Percentiles rank a stretch among this genome's conserved stretches.
phyloP scores from a whole-genome alignment of 768 basidiomycete genomes.

The Boletus vermiculosoides region DNA sequence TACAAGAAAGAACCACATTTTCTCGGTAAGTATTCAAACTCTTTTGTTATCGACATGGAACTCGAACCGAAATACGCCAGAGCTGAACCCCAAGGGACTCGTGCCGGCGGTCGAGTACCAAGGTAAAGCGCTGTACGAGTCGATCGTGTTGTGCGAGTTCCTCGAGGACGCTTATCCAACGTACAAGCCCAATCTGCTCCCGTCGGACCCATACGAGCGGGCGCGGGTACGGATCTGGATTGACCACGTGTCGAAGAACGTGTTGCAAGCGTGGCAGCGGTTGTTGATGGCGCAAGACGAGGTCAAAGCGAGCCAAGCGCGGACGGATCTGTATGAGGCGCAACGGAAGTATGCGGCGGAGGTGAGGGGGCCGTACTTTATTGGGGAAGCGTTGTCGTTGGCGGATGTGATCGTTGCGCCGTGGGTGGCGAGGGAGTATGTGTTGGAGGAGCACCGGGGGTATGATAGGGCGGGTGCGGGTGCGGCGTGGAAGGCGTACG shows the following conservation, averaged over 20 bases:
- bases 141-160: constrained; percentile 62
- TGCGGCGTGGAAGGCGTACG: constrained; percentile 45
- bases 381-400: constrained; percentile 51
- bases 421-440: constrained; percentile 50
- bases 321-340: constrained; percentile 38
- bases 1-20: constrained; percentile 66
- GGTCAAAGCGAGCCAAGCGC: constrained; percentile 36
- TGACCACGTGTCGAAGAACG: constrained; percentile 51
- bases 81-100: constrained; percentile 68
- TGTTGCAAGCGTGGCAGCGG: constrained; percentile 53
- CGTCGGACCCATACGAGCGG: constrained; percentile 49
- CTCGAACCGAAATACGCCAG: constrained; percentile 1
- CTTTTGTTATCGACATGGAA: too few relatives aligned
- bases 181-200: constrained; percentile 47
- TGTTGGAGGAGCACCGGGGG: constrained; percentile 48
- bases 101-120: constrained; percentile 58
- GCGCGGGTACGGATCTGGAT: constrained; percentile 56
- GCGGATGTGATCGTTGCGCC: constrained; percentile 58
- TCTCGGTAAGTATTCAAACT: constrained; percentile 35
- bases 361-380: constrained; percentile 53
- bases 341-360: constrained; percentile 38
- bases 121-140: constrained; percentile 60
- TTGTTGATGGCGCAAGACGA: constrained; percentile 40
- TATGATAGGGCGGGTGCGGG: constrained; percentile 45
- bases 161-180: constrained; percentile 56